Base-by-base conservation (phyloP, 1,284 basidiomycete genomes). In the Rhodotorula glutinis region DNA sequence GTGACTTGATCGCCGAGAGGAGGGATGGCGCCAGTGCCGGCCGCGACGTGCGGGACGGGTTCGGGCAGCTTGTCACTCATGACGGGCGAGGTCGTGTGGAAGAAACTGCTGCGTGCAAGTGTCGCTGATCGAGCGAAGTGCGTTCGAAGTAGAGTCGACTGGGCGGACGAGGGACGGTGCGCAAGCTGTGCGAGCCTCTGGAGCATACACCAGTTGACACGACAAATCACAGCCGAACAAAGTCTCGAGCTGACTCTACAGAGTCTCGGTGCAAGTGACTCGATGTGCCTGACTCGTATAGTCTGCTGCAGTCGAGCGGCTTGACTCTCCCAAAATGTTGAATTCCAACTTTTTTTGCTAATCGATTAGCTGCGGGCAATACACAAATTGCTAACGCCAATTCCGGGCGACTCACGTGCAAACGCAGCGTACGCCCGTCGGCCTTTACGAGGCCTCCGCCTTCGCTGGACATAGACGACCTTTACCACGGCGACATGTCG, bases 1-100 rank as follows among this genome's bases (percentile, higher is more conserved):
- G 13, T 13, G 3, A 13, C 49, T 5, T 27, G n/a, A 25, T 11
- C 11, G 25, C n/a, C 49, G 49, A 51, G n/a, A 4, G 49, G 23
- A 3, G 49, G 49, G 13, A 27, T n/a, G 49, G 14, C 43, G 14
- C 43, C 43, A 5, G 14, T 16, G 43, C 17, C 43, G 43, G 21
- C 8, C 58, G 49, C 33, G 56, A 40, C 47, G 25, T 30, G 23
- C 51, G 44, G 53, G 46, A 55, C 43, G 51, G 62, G 27, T 4
- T 55, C 41, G 21, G 25, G 16, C 23, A 41, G 51, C 21, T 27
- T 19, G 43, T 33, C 27, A 33, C 63, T 52, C 55, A 59, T 64
- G 33, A n/a, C 44, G 40, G 7, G 16, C n/a, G n/a, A 25, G 49
- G 13, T 51, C 49, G 49, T 27, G 25, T 51, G 49, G 25, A 27